phyloP scores from a whole-genome alignment of 345 rosid genomes.

The Eucalyptus curtisii region DNA sequence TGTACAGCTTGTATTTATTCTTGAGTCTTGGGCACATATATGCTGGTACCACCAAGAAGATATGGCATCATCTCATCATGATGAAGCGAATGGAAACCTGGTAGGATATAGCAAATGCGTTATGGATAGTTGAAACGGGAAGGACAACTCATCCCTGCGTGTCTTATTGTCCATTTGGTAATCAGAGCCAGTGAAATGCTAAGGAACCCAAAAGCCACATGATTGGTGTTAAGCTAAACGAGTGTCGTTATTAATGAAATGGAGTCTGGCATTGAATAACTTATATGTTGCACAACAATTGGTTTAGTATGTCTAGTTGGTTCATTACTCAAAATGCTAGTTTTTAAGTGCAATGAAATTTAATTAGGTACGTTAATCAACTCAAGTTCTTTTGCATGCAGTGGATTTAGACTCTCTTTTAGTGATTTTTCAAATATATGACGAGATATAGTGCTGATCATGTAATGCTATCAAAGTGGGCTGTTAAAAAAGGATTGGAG shows the following conservation, averaged over 20 bases:
- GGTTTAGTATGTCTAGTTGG: background rate
- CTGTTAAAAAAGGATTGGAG: background rate
- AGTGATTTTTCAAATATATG: background rate
- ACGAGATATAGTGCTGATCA: fast-evolving
- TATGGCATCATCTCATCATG: background rate
- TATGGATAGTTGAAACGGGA: background rate
- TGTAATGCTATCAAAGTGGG: background rate
- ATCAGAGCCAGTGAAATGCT: background rate
- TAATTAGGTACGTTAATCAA: background rate
- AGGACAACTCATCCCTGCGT: background rate
- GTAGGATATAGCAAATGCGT: background rate
- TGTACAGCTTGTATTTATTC: background rate
- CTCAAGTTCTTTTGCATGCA: fast-evolving
- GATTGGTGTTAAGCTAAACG: background rate
- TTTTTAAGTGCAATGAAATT: background rate
- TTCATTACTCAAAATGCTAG: background rate
- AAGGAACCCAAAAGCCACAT: background rate
- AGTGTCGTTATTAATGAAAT: background rate
- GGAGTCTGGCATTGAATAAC: background rate
- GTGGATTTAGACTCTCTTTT: background rate
- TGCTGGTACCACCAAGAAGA: background rate
- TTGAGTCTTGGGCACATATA: background rate
- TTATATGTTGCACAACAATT: background rate
- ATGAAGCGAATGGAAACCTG: background rate
- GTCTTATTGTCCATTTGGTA: background rate